Base-by-base conservation (phyloP, 176 grass and related monocot species). In the Panicum miliaceum region DNA sequence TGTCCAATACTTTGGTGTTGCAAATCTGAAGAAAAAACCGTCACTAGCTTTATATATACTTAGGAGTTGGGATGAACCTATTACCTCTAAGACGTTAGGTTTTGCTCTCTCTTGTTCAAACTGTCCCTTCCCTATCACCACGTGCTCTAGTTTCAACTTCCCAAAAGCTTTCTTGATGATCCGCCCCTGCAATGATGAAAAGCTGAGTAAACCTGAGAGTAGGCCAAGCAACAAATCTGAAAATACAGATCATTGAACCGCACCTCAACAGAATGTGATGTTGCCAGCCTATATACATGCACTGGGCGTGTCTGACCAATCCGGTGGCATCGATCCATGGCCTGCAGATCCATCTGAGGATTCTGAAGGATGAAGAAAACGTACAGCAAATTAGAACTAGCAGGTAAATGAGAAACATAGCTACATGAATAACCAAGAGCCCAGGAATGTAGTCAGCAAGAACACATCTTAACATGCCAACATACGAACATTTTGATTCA, bases 321-420 rank as follows among this genome's bases (percentile, higher is more conserved):
- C 77, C 96, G 83, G 78, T 98, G 96, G 82, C 96, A 98, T 41
- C 96, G 76, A 71, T 98, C 96, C 96, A 98, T 98, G 34, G 96
- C 96, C 88, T 98, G 96, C 75, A 98, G 68, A 94, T 98, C 96
- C 91, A 91, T 92, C 79, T 98, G 96, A 81, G 96, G 96, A 73
- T 98, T 98, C 96, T 98, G 89, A 52, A 86, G 14, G 54, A 76
- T 13, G 0, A 84, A 84, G 26, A n/a, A 82, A 80, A 79, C 27
- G 35, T 12, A 75, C 15, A 42, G 8, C 40, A 3, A 46, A 68
- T 47, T 42, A 86, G 15, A 72, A 37, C 3, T 48, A 73, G 20
- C 12, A 82, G 15, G 34, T 71, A 64, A 65, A 13, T 65, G 8
- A 19, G 8, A 6, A 5, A 40, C 60, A 51, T 3, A 0, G 18